Conservation (phyloP, 805 yeast genomes). For the Groenewaldozyma tartarivorans region DNA sequence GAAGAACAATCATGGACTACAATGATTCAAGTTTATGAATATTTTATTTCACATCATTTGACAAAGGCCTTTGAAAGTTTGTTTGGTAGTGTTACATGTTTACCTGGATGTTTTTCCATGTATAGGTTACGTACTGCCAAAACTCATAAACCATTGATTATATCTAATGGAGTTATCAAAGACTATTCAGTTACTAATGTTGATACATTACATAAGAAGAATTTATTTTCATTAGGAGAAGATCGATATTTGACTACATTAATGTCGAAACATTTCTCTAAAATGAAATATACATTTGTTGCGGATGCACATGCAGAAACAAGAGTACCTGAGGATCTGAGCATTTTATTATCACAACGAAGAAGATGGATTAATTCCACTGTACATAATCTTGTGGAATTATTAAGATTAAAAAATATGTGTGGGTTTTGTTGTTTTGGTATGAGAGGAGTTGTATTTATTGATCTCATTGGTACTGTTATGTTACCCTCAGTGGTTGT, state of each 20-base stretch:
- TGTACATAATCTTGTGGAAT: conserved; percentile 51
- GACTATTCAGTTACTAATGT: conserved; percentile 47
- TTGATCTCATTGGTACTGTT: conserved; percentile 47
- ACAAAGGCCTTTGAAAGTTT: conserved; percentile 55
- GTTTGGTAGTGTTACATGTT: conserved; percentile 55
- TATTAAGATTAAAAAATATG: conserved; percentile 45
- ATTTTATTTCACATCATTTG: conserved; percentile 54
- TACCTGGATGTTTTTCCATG: conserved; percentile 58
- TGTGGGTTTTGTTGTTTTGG: conserved; percentile 55
- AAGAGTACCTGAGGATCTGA: conserved; percentile 44
- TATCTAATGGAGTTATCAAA: conserved; percentile 51
- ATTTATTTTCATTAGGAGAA: conserved; percentile 52
- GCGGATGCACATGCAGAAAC: conserved; percentile 53
- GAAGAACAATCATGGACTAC: conserved; percentile 48
- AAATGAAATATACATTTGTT: conserved; percentile 43
- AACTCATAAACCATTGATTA: conserved; percentile 46
- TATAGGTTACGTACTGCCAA: conserved; percentile 40
- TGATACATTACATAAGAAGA: conserved; percentile 52
- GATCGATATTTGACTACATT: conserved; percentile 50
- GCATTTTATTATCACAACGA: conserved; percentile 44
- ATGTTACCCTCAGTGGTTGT: conserved; percentile 51
- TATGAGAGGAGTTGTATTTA: conserved; percentile 49
- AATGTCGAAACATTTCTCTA: conserved; percentile 49
- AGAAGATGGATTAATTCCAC: conserved; percentile 64
- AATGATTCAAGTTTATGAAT: conserved; percentile 54